Conservation (phyloP, 75 land plant species). For the Selaginella tamariscina region DNA sequence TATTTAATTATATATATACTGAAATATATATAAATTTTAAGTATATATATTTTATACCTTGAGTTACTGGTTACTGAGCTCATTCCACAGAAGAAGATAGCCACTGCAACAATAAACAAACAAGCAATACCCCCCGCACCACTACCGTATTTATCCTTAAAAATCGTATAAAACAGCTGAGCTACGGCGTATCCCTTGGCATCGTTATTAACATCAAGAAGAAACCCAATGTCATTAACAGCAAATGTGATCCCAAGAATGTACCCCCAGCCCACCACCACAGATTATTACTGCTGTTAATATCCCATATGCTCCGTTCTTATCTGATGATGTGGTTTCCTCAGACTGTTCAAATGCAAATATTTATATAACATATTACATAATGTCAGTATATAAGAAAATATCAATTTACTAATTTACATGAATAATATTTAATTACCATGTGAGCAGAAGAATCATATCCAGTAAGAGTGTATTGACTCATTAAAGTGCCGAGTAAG, state of each 20-base stretch:
- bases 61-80: slow-evolving; percentile 90
- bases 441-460: slow-evolving; percentile 94
- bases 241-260: slow-evolving; percentile 79
- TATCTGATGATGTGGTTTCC: slow-evolving; percentile 76
- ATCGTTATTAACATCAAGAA: slow-evolving; percentile 51
- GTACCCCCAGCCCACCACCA: slow-evolving; percentile 81
- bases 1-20: background rate
- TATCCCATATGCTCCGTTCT: slow-evolving; percentile 78
- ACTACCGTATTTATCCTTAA: slow-evolving; percentile 63
- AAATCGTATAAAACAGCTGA: slow-evolving; percentile 63
- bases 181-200: slow-evolving; percentile 90
- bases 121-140: slow-evolving; percentile 84
- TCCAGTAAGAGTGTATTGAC: slow-evolving; percentile 83
- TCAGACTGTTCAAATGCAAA: slow-evolving; percentile 41
- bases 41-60: slow-evolving; percentile 40
- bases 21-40: too few species aligned
- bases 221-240: slow-evolving; percentile 39
- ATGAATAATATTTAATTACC: slow-evolving; percentile 47
- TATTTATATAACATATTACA: background rate
- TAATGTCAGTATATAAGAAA: too few species aligned
- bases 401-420: too few species aligned
- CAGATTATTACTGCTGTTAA: slow-evolving; percentile 49
- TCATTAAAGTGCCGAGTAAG: slow-evolving; percentile 75
- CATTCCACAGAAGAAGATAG: slow-evolving; percentile 87
- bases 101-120: slow-evolving; percentile 60